Conservation (phyloP, 495 filamentous ascomycete species). For the Neurospora sublineolata region DNA sequence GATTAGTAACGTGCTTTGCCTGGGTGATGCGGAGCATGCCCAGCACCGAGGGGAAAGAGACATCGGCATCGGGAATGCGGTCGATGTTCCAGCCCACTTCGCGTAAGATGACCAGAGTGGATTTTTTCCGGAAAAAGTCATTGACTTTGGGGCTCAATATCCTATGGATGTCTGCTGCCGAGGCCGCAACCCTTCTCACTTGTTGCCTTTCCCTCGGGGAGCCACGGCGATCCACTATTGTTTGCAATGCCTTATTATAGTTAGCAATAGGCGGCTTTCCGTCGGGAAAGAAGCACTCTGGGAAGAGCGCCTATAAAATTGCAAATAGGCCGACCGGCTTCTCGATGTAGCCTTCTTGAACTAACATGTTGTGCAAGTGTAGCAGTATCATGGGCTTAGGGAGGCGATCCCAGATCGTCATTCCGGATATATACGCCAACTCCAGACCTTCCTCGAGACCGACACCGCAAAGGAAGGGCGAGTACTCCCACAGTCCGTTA, state of each 20-base stretch:
- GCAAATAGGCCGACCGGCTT: conserved; percentile 15
- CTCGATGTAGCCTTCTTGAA: conserved; percentile 25
- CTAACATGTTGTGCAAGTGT: conserved; percentile 41
- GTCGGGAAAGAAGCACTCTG: conserved; percentile 16
- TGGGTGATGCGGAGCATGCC: conserved; percentile 13
- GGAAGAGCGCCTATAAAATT: background rate
- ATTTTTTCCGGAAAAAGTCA: conserved; percentile 22
- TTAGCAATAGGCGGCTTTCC: conserved; percentile 21
- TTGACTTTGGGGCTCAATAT: conserved; percentile 5
- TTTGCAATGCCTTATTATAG: conserved; percentile 12
- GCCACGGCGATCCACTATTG: background rate
- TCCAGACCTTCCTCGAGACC: conserved; percentile 32
- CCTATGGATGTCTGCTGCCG: background rate
- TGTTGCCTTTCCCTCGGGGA: background rate
- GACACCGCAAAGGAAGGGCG: conserved; percentile 37
- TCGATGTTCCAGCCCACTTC: conserved; percentile 22
- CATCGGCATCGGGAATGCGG: conserved; percentile 21
- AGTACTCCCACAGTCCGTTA: conserved; percentile 41
- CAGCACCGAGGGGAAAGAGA: conserved; percentile 13
- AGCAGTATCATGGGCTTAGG: conserved; percentile 6
- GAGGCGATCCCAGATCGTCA: conserved; percentile 23
- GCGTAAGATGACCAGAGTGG: conserved; percentile 13
- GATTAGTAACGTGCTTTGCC: conserved; percentile 18
- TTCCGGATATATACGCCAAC: conserved; percentile 21
- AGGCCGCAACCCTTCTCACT: background rate